Evolutionary conservation across 441 rosid species (phyloP), one percentile per base, ranked within the genome.

Genomic region (Gossypium schwendimanii): DNA sequence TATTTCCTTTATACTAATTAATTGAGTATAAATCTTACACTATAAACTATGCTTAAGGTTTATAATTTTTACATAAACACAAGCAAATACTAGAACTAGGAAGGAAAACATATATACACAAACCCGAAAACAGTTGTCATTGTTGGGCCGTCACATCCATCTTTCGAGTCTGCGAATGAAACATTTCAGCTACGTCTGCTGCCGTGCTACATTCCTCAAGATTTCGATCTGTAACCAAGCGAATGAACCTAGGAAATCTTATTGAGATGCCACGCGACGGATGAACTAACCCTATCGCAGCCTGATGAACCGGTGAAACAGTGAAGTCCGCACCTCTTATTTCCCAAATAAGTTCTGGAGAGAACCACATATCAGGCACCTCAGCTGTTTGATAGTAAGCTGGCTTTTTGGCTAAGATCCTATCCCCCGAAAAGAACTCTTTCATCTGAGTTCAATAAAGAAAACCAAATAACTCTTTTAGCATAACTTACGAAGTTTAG

Each of bases 261-360:
- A 91, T 80, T 6, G 98, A 93, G 79, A 93, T 90, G 78, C 96
- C 94, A n/a, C 93, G 91, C 2, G 88, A 84, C 18, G 90, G 90
- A 78, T 90, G 96, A 69, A 91, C 90, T 17, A 91, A 73, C 69
- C 98, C 94, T 44, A 87, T 49, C 15, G 89, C 96, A 1, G 93
- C 97, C 63, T 81, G 80, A 83, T 91, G 96, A 63, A 87, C 93
- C 0, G 93, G 96, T 3, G 94, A 93, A 18, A 93, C 70, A 9
- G 96, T 91, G 17, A 93, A 85, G 76, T 93, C 97, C 17, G 97
- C 97, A 39, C 94, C 94, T 76, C 86, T 84, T 65, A 91, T 86
- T 82, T 85, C 94, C 97, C 98, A 93, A 15, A 91, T 94, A 23
- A 83, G 77, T 69, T 87, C 92, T 2, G 93, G 81, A 3, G 88